phyloP scores from a whole-genome alignment of 768 basidiomycete species.

The Saitozyma sp. region DNA sequence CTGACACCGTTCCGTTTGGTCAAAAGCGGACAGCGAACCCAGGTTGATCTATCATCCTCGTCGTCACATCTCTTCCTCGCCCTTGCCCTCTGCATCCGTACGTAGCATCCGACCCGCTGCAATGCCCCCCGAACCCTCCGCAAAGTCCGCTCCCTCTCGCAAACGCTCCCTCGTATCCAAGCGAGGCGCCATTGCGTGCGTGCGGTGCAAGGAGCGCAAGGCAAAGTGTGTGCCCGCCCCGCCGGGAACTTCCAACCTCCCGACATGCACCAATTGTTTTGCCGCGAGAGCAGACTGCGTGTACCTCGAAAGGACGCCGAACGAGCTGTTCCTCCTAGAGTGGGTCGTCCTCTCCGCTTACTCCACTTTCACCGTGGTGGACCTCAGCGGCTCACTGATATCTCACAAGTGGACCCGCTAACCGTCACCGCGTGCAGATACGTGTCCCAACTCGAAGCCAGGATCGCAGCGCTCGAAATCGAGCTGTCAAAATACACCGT shows the following conservation, averaged over 20 bases:
- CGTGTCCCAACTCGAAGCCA: slow-evolving; percentile 34
- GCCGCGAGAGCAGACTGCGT: slow-evolving; percentile 29
- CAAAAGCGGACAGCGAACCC: too few relatives aligned
- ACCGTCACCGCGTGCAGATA: slow-evolving; percentile 16
- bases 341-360: slow-evolving; percentile 10
- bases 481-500: slow-evolving; percentile 27
- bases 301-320: slow-evolving; percentile 36
- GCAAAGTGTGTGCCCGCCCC: slow-evolving; percentile 41
- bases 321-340: slow-evolving; percentile 41
- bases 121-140: slow-evolving; percentile 12
- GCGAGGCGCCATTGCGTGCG: slow-evolving; percentile 35
- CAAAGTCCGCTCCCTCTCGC: slow-evolving; percentile 7
- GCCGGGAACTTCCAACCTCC: slow-evolving; percentile 27
- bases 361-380: too few relatives aligned
- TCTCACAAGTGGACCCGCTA: neutral
- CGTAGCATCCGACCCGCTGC: neutral
- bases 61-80: too few relatives aligned
- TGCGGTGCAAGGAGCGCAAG: slow-evolving; percentile 40
- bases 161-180: slow-evolving; percentile 24
- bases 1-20: too few relatives aligned
- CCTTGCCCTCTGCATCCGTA: too few relatives aligned
- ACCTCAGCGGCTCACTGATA: too few relatives aligned
- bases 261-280: slow-evolving; percentile 37
- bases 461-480: slow-evolving; percentile 31
- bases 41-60: too few relatives aligned